phyloP scores from a whole-genome alignment of 2,329 filamentous ascomycete species.

The Monosporascus sp. region DNA sequence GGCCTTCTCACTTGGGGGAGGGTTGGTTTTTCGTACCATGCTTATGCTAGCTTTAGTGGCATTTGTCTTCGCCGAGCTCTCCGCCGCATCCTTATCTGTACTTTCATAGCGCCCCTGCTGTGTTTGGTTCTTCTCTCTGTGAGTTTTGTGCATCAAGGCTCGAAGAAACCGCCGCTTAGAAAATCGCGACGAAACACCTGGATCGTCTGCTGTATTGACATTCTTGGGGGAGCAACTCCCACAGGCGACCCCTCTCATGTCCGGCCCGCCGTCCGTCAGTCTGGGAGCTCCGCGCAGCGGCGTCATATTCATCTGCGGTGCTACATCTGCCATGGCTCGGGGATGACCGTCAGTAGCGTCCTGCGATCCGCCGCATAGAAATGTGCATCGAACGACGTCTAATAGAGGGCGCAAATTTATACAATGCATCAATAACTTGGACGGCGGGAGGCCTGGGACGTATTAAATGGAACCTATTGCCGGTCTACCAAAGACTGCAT shows the following conservation, averaged over 20 bases:
- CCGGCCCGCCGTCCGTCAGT: not conserved
- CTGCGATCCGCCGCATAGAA: not conserved
- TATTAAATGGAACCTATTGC: no score
- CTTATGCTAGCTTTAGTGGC: not conserved
- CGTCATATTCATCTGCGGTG: not conserved
- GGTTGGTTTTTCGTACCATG: not conserved
- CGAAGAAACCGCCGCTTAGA: not conserved
- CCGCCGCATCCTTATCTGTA: not conserved
- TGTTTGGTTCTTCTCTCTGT: not conserved
- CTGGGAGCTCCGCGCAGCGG: not conserved
- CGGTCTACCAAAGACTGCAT: not conserved
- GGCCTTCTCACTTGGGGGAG: no score
- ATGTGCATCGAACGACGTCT: not conserved
- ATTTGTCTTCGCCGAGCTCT: not conserved
- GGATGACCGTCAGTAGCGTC: not conserved
- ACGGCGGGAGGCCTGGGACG: not conserved
- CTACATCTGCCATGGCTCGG: not conserved
- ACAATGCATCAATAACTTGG: slow-evolving; percentile 5
- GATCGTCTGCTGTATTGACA: not conserved
- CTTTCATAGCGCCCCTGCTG: not conserved
- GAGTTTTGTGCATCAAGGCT: not conserved
- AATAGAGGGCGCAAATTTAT: not conserved
- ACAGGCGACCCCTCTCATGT: not conserved
- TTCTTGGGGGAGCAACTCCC: not conserved
- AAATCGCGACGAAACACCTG: not conserved